Evolutionary conservation across 495 filamentous ascomycete genomes (phyloP), one percentile per base, ranked within the genome.

Genomic region (Talaromyces borbonicus): DNA sequence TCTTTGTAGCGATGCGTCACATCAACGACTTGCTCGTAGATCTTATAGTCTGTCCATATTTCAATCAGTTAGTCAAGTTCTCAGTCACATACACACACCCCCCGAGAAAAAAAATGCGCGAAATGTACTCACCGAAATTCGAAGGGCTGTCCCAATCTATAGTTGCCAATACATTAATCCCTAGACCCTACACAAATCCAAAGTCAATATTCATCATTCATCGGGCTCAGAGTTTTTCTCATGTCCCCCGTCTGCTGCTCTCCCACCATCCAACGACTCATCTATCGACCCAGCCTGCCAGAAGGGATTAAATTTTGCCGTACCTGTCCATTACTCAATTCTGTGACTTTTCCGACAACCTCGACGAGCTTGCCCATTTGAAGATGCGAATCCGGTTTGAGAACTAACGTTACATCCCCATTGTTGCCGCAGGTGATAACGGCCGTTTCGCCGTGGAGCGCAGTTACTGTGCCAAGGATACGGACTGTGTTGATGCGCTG

Each of bases 341-440:
- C 62, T 48, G 88, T 81, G 46, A 98, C 90, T 64, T 92, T 96
- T 43, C 89, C 93, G 32, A 97, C 82, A 49, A 98, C 66, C 66
- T 98, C 93, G 14, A 84, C 81, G 35, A 84, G 77, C 60, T 86
- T 87, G 42, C 85, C 82, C 58, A 85, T 72, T 41, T 77, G 71
- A 30, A 97, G 66, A 60, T 94, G 86, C 25, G 77, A 75, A 50
- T 95, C 90, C 74, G 83, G 71, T 57, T 85, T 90, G 60, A 95
- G 58, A 44, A 82, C 68, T 14, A 83, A 66, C 16, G 78, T 83
- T 39, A 95, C 73, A 40, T 75, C 74, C 6, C 90, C 90, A 23
- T 77, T 58, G 15, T 46, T 56, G 4, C 79, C 62, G 71, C 81
- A 69, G 77, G 77, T 86, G 39, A 97, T 76, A 1, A 77, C 77